phyloP scores from a whole-genome alignment of 176 grass and related monocot species.

The Oryza longistaminata region DNA sequence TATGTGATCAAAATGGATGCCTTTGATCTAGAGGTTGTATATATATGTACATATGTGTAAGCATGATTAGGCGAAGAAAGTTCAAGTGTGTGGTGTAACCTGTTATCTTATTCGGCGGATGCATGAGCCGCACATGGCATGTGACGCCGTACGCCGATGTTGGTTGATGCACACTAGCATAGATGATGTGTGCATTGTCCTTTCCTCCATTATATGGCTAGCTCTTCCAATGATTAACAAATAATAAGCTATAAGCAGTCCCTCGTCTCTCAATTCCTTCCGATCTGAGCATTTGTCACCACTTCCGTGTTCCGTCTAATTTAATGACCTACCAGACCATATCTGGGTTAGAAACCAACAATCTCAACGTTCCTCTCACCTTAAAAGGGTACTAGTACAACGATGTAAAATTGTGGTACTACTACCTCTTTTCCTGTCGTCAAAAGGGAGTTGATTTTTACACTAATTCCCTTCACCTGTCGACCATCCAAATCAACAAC shows the following conservation, averaged over 20 bases:
- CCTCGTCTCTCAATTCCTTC: neutral
- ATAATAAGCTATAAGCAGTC: neutral
- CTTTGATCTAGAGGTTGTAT: neutral
- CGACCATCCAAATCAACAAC: neutral
- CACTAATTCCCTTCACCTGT: neutral
- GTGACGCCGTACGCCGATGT: neutral
- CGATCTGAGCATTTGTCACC: neutral
- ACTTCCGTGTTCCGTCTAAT: neutral
- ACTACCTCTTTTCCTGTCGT: neutral
- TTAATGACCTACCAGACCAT: neutral
- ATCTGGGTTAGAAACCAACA: neutral
- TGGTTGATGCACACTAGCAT: neutral
- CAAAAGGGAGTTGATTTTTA: neutral
- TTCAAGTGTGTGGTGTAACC: neutral
- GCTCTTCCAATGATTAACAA: constrained; percentile 3
- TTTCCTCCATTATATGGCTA: constrained; percentile 23
- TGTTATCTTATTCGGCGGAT: neutral
- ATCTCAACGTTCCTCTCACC: neutral
- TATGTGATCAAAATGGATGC: neutral
- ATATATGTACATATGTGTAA: too few relatives aligned
- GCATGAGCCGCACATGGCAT: constrained; percentile 24
- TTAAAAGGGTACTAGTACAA: neutral
- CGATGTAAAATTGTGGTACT: neutral
- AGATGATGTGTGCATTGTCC: neutral
- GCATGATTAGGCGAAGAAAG: constrained; percentile 13